phyloP scores from a whole-genome alignment of 768 basidiomycete genomes.

The Asterophora lycoperdoides region DNA sequence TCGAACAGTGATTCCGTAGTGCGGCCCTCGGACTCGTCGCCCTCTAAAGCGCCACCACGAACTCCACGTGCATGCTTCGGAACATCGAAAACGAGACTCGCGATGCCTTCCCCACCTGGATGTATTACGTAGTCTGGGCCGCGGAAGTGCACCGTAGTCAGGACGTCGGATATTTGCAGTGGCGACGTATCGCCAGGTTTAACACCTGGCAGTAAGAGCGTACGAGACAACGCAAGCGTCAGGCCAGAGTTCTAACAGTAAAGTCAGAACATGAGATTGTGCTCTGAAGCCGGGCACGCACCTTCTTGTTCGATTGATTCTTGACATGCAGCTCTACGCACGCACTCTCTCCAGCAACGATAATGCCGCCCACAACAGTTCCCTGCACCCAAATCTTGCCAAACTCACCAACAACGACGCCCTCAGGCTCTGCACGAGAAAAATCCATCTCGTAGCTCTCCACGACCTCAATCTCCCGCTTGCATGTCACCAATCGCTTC shows the following conservation, averaged over 20 bases:
- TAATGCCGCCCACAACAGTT: conserved; percentile 54
- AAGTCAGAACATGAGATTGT: neutral
- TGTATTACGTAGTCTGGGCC: conserved; percentile 72
- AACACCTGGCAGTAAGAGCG: conserved; percentile 49
- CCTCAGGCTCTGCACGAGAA: conserved; percentile 44
- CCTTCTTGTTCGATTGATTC: conserved; percentile 81
- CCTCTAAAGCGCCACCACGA: conserved; percentile 56
- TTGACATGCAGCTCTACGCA: conserved; percentile 76
- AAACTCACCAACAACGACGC: conserved; percentile 65
- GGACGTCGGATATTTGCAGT: conserved; percentile 62
- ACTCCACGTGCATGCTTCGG: conserved; percentile 62
- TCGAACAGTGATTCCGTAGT: conserved; percentile 60
- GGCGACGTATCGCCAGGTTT: conserved; percentile 39
- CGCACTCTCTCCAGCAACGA: conserved; percentile 65
- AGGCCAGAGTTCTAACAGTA: conserved; percentile 60
- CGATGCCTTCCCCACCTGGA: conserved; percentile 74
- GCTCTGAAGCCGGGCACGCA: conserved; percentile 21
- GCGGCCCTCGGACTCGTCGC: conserved; percentile 35
- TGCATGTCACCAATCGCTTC: conserved; percentile 60
- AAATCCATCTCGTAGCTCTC: conserved; percentile 45
- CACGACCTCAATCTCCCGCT: conserved; percentile 58
- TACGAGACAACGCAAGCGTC: conserved; percentile 55
- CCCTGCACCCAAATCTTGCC: conserved; percentile 80
- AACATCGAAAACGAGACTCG: conserved; percentile 77
- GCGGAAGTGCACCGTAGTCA: conserved; percentile 65